Percentiles rank a stretch among this genome's conserved stretches.
phyloP scores from a whole-genome alignment of 805 yeast species.

The Candida verbasci region DNA sequence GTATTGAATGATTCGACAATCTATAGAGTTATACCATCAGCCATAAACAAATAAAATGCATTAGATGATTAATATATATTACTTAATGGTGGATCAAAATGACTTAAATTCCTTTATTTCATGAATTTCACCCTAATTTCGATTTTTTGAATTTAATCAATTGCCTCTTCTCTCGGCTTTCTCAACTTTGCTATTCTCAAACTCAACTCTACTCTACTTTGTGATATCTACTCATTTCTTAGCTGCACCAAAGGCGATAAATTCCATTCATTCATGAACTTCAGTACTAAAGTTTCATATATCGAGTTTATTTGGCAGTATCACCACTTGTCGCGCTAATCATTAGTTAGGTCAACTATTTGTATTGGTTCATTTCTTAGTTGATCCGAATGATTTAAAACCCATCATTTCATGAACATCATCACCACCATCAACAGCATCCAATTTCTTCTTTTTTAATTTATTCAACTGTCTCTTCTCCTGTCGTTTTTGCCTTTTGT shows the following conservation, averaged over 20 bases:
- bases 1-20: no score
- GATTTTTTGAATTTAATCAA: conserved; percentile 11
- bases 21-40: no score
- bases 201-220: conserved; percentile 28
- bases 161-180: conserved; percentile 21
- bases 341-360: no score
- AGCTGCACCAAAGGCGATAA: no score
- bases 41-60: no score
- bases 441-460: conserved; percentile 11
- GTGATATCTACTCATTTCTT: no score
- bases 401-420: conserved; percentile 51
- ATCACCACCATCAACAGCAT: conserved; percentile 9
- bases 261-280: no score
- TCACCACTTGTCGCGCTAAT: no score
- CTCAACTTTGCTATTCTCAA: conserved; percentile 33
- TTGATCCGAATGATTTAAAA: conserved; percentile 49
- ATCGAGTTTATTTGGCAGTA: no score
- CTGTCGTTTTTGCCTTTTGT: conserved; percentile 23
- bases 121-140: conserved; percentile 21
- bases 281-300: no score
- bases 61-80: neutral
- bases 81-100: conserved; percentile 48
- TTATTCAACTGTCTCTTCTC: conserved; percentile 19
- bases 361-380: conserved; percentile 29
- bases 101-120: conserved; percentile 57